A percentile compares a stretch with the other conserved stretches of the same genome.
Evolutionary conservation across 75 land plant species (phyloP).

Genomic region (Sequoia sempervirens): DNA sequence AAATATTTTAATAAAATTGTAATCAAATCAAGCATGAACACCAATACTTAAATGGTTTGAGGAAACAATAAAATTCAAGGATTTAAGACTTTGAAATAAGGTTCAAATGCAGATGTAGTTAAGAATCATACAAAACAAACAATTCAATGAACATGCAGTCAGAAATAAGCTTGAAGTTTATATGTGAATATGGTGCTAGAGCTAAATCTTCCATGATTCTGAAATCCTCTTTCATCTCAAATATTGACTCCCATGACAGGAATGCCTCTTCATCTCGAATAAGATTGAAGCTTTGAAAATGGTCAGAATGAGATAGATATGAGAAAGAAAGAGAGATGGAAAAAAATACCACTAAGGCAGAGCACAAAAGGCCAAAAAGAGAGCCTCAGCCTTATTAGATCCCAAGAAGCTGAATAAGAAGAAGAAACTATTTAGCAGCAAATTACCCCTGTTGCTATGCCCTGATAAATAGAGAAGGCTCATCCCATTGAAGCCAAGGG

Average conservation of each 20-base stretch:
- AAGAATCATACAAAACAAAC: background rate
- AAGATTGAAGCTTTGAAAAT: background rate
- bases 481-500: background rate
- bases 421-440: background rate
- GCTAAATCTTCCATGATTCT: background rate
- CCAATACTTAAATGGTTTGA: background rate
- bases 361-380: background rate
- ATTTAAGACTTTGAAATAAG: background rate
- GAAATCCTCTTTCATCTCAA: background rate
- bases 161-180: background rate
- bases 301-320: background rate
- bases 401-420: background rate
- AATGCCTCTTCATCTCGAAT: background rate
- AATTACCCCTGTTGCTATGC: background rate
- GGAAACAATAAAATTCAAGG: background rate
- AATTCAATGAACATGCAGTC: background rate
- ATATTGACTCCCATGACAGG: background rate
- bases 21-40: background rate
- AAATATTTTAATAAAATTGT: background rate
- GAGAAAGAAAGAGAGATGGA: background rate
- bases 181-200: background rate
- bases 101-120: background rate
- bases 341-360: too few species aligned
- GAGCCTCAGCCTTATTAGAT: background rate
- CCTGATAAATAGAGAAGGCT: too few species aligned